phyloP scores from a whole-genome alignment of 495 filamentous ascomycete genomes.

The Penicillium samsonianum region DNA sequence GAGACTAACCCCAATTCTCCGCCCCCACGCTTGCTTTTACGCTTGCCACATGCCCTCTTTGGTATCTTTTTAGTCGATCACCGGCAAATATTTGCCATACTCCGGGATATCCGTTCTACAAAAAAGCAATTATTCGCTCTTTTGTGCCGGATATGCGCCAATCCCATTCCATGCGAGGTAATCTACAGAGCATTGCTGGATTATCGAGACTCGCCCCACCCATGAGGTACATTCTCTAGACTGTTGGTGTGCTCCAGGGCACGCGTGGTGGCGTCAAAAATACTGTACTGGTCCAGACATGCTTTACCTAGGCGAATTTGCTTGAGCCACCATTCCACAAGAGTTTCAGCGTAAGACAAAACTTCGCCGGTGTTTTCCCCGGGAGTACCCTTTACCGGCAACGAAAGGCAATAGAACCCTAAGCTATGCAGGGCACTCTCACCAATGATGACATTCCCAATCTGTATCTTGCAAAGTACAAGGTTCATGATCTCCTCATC shows the following conservation, averaged over 20 bases:
- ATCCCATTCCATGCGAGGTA: not conserved
- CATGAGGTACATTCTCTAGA: not conserved
- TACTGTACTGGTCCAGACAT: constrained; percentile 2
- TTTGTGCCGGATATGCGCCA: not conserved
- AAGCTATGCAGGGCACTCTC: not conserved
- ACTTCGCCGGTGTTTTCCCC: not conserved
- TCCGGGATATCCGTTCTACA: not conserved
- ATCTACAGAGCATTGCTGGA: not conserved
- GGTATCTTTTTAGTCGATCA: not conserved
- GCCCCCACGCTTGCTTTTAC: constrained; percentile 2
- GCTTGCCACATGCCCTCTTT: not conserved
- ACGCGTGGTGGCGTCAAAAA: not conserved
- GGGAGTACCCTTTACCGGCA: not conserved
- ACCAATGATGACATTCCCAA: not conserved
- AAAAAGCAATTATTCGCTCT: not conserved
- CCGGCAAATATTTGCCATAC: not conserved
- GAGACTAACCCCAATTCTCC: not conserved
- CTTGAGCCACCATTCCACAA: not conserved
- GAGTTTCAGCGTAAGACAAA: not conserved
- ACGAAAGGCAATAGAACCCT: not conserved
- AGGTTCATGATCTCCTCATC: constrained; percentile 2
- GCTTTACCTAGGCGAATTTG: not conserved
- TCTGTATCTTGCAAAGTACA: not conserved
- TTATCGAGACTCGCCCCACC: not conserved
- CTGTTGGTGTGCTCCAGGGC: not conserved